Evolutionary conservation across 1,284 basidiomycete species (phyloP).

Genomic region (Bondarzewia mesenterica): DNA sequence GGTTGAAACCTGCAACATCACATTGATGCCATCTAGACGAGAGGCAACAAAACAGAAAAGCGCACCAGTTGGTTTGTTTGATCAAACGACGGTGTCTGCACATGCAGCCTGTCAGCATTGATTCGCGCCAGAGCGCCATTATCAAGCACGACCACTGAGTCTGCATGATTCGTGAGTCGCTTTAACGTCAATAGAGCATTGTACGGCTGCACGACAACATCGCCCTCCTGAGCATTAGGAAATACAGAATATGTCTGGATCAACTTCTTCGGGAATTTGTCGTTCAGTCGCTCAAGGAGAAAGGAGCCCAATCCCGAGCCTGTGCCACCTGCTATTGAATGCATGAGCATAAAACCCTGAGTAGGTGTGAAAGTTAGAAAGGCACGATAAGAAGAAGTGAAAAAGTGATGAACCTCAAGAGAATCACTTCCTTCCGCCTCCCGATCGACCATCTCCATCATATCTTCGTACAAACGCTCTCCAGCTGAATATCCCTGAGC

Average conservation of each 20-base stretch:
- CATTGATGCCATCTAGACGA: background rate
- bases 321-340: conserved; percentile 98
- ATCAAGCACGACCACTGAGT: conserved; percentile 95
- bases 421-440: conserved; percentile 99
- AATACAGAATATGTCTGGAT: conserved; percentile 99
- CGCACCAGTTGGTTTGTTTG: conserved; percentile 89
- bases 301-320: conserved; percentile 98
- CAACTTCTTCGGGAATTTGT: conserved; percentile 98
- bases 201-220: conserved; percentile 98
- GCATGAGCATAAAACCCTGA: conserved; percentile 97
- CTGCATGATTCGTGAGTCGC: conserved; percentile 92
- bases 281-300: conserved; percentile 91
- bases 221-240: conserved; percentile 85
- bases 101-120: conserved; percentile 84
- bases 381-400: background rate
- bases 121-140: conserved; percentile 92
- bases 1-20: conserved; percentile 68
- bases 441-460: conserved; percentile 99
- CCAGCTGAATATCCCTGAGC: conserved; percentile 90
- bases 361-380: background rate
- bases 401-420: conserved; percentile 83
- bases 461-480: conserved; percentile 90
- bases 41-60: conserved; percentile 14
- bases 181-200: conserved; percentile 95
- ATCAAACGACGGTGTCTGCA: conserved; percentile 88